Conservation (phyloP, 805 yeast species). For the Jamesozyma gamospora region DNA sequence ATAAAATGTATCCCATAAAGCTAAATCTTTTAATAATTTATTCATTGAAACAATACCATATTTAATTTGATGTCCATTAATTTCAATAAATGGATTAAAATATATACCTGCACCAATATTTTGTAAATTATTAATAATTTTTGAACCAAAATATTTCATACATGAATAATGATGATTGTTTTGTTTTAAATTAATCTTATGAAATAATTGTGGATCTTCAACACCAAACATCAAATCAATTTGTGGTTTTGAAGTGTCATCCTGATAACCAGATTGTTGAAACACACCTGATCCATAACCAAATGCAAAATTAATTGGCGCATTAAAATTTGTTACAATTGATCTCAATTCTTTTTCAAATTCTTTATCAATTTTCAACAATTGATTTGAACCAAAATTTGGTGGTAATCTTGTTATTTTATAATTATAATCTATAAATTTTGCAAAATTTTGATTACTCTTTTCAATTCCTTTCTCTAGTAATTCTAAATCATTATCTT, state of each 20-base stretch:
- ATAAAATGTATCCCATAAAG: constrained; percentile 80
- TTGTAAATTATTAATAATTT: constrained; percentile 48
- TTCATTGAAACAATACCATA: constrained; percentile 76
- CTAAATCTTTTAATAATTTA: constrained; percentile 53
- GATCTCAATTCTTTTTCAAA: constrained; percentile 37
- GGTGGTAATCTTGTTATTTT: constrained; percentile 40
- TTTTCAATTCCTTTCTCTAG: constrained; percentile 22
- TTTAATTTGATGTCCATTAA: constrained; percentile 54
- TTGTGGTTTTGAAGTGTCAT: constrained; percentile 42
- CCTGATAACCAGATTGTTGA: constrained; percentile 50
- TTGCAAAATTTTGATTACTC: constrained; percentile 17
- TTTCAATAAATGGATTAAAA: constrained; percentile 78
- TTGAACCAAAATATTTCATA: constrained; percentile 49
- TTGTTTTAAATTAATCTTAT: constrained; percentile 54
- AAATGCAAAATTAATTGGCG: constrained; percentile 70
- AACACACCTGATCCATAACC: constrained; percentile 96
- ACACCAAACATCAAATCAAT: constrained; percentile 82
- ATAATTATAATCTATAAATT: constrained; percentile 20
- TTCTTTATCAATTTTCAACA: constrained; percentile 36
- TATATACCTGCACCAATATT: constrained; percentile 82
- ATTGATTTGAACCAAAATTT: constrained; percentile 51
- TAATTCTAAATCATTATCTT: constrained; percentile 6
- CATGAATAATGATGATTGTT: constrained; percentile 72
- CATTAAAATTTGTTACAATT: constrained; percentile 48
- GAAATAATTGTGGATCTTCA: constrained; percentile 66